These are phyloP conservation scores for Datisca glomerata DNA, from an alignment of 306 rosid genomes.

Conservation along the genomic window DNA sequence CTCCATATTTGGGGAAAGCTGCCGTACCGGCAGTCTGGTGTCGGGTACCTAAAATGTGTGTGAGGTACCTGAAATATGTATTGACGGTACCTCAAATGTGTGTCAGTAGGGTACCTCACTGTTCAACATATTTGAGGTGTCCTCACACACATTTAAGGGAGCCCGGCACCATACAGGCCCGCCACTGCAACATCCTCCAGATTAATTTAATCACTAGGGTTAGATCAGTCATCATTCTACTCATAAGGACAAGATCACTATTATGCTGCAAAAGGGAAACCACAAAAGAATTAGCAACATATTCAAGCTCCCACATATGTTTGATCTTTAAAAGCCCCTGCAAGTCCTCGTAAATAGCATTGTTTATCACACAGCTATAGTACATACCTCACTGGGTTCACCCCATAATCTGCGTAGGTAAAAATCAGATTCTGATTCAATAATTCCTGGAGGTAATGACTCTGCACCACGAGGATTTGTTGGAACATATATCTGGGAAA, in stretches of 20 bases:
- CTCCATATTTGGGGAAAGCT: no score
- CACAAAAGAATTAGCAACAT: background rate
- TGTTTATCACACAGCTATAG: conserved; percentile 5
- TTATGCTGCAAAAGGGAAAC: background rate
- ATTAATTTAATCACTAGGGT: no score
- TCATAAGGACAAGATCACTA: background rate
- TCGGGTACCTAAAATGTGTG: no score
- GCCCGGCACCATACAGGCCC: no score
- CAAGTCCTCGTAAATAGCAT: background rate
- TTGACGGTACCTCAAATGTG: no score
- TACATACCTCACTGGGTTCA: conserved; percentile 81
- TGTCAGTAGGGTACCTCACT: no score
- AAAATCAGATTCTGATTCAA: conserved; percentile 76
- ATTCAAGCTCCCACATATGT: background rate
- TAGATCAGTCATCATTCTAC: no score
- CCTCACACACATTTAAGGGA: no score
- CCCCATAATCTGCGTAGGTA: conserved; percentile 91
- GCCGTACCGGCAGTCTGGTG: no score
- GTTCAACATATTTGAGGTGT: no score
- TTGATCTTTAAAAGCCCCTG: background rate
- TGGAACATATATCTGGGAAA: conserved; percentile 53
- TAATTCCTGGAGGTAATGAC: conserved; percentile 75
- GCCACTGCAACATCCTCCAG: no score
- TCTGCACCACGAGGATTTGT: conserved; percentile 96
- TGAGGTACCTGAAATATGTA: no score